phyloP scores from a whole-genome alignment of 2,329 filamentous ascomycete genomes.

The Cordyceps cicadae region DNA sequence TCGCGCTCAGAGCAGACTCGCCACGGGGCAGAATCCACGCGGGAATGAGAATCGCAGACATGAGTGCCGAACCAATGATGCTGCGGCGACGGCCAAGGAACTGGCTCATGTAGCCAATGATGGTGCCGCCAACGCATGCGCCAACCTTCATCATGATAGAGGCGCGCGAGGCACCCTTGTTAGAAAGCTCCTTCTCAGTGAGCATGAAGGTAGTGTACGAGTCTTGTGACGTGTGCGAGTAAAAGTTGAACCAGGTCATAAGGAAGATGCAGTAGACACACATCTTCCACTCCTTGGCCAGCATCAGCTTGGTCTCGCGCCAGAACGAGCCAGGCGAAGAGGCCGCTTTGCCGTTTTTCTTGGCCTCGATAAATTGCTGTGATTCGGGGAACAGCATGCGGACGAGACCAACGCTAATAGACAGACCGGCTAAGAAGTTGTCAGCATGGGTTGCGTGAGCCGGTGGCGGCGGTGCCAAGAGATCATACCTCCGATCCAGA shows the following conservation, averaged over 20 bases:
- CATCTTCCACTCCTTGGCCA: slow-evolving; percentile 65
- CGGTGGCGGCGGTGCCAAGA: slow-evolving; percentile 4
- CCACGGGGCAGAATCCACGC: slow-evolving; percentile 61
- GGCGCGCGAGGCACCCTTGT: slow-evolving; percentile 57
- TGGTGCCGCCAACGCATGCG: slow-evolving; percentile 64
- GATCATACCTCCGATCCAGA: slow-evolving; percentile 54
- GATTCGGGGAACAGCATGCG: slow-evolving; percentile 66
- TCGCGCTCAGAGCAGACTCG: slow-evolving; percentile 51
- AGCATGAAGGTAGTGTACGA: slow-evolving; percentile 77
- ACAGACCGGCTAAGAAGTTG: slow-evolving; percentile 44
- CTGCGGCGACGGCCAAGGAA: slow-evolving; percentile 64
- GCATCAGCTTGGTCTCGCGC: slow-evolving; percentile 60
- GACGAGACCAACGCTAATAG: slow-evolving; percentile 59
- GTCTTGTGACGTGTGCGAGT: slow-evolving; percentile 73
- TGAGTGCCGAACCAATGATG: slow-evolving; percentile 52
- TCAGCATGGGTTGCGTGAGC: background rate
- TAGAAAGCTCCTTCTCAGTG: slow-evolving; percentile 59
- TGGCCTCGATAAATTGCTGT: slow-evolving; percentile 64
- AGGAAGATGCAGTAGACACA: slow-evolving; percentile 68
- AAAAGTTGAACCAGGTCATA: slow-evolving; percentile 71
- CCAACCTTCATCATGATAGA: slow-evolving; percentile 77
- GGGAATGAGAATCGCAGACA: slow-evolving; percentile 56
- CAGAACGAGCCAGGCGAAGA: slow-evolving; percentile 50
- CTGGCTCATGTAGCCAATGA: slow-evolving; percentile 67
- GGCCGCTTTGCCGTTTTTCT: slow-evolving; percentile 46